Conservation (phyloP, 2,329 filamentous ascomycete species). For the Trematosphaeria pertusa region DNA sequence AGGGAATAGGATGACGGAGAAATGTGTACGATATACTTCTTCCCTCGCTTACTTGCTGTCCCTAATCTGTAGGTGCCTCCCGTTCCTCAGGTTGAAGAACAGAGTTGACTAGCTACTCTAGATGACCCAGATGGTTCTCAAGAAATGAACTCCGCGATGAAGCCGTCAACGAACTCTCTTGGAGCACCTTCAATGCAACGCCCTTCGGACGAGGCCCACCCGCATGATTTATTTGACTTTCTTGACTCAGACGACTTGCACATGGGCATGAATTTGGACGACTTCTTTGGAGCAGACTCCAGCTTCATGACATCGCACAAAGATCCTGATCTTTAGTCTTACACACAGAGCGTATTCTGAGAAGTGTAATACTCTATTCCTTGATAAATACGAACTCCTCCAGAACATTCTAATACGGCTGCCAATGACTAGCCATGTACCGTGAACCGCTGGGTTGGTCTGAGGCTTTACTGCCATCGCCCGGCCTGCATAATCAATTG, state of each 20-base stretch:
- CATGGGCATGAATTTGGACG: slow-evolving; percentile 13
- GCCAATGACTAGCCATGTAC: background rate
- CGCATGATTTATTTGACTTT: slow-evolving; percentile 7
- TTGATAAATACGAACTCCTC: background rate
- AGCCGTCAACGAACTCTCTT: background rate
- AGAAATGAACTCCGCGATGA: background rate
- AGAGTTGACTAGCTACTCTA: background rate
- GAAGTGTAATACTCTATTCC: background rate
- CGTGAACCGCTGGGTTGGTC: background rate
- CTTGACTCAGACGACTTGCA: slow-evolving; percentile 14
- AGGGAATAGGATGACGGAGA: slow-evolving; percentile 20
- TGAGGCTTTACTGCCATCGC: background rate
- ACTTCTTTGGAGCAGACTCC: slow-evolving; percentile 6
- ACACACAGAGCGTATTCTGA: background rate
- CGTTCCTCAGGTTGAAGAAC: background rate
- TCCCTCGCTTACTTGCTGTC: slow-evolving; percentile 10
- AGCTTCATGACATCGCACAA: background rate
- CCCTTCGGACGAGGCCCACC: background rate
- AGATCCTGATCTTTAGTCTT: background rate
- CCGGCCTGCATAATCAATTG: background rate
- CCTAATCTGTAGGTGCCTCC: slow-evolving; percentile 8
- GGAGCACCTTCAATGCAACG: background rate
- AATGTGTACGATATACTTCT: slow-evolving; percentile 15
- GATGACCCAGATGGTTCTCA: background rate
- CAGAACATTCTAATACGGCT: background rate